Evolutionary conservation across 805 yeast genomes (phyloP).

Genomic region (Cyberlindnera misumaiensis): DNA sequence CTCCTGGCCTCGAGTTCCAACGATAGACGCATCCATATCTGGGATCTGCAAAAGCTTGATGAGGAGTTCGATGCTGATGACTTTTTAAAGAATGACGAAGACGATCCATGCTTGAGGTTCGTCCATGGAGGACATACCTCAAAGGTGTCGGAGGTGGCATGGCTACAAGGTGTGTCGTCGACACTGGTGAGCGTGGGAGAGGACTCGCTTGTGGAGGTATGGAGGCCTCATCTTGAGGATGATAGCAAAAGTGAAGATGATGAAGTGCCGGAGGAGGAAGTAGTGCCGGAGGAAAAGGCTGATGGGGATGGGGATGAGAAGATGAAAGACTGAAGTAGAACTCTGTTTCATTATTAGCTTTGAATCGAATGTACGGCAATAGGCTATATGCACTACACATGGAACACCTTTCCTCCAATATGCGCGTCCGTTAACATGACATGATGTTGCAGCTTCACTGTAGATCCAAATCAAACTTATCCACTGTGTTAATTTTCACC

Average conservation of each 20-base stretch:
- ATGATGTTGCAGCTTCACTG: neutral
- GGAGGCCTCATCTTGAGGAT: constrained; percentile 41
- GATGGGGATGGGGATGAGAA: constrained; percentile 2
- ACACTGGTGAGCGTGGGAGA: constrained; percentile 65
- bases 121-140: constrained; percentile 86
- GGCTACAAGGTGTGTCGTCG: constrained; percentile 57
- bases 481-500: constrained; percentile 32
- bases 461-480: constrained; percentile 23
- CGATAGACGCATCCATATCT: constrained; percentile 64
- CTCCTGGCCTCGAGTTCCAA: constrained; percentile 51
- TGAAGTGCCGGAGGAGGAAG: constrained; percentile 16
- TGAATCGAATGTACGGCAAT: no score
- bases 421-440: no score
- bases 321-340: neutral
- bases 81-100: constrained; percentile 47
- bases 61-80: constrained; percentile 49
- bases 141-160: constrained; percentile 56
- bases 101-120: constrained; percentile 72
- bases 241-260: constrained; percentile 37
- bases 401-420: no score
- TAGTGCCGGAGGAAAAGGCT: constrained; percentile 10
- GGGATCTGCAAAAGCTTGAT: constrained; percentile 63
- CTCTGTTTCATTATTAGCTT: neutral
- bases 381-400: neutral
- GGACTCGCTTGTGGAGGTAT: constrained; percentile 68